phyloP scores from a whole-genome alignment of 352 stramenopile genomes.

The Pythium vanterpoolii region DNA sequence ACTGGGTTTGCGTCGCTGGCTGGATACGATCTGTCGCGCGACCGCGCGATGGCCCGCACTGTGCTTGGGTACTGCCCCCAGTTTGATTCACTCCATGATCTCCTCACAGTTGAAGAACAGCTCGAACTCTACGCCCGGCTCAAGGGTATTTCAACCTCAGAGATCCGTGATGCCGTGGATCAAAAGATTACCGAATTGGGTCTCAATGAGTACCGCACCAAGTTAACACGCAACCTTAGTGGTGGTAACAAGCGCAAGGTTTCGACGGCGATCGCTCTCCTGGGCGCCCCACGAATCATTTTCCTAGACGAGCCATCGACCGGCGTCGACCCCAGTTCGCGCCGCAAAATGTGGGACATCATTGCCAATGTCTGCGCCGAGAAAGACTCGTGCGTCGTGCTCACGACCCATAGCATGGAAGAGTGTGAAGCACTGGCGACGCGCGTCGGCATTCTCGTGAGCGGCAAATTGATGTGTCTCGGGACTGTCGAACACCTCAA shows the following conservation, averaged over 20 bases:
- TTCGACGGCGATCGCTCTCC: slow-evolving; percentile 91
- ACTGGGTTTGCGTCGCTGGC: slow-evolving; percentile 53
- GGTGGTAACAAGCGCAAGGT: slow-evolving; percentile 96
- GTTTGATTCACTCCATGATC: slow-evolving; percentile 92
- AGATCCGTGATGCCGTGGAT: slow-evolving; percentile 27
- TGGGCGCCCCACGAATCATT: slow-evolving; percentile 91
- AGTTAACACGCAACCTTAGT: slow-evolving; percentile 40
- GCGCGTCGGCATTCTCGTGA: slow-evolving; percentile 35
- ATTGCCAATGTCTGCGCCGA: slow-evolving; percentile 57
- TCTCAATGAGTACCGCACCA: slow-evolving; percentile 45
- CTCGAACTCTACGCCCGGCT: slow-evolving; percentile 87
- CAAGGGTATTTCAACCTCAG: slow-evolving; percentile 61
- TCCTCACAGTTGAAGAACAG: slow-evolving; percentile 91
- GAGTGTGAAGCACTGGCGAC: slow-evolving; percentile 37
- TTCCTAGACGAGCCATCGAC: slow-evolving; percentile 96
- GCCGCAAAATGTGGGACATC: slow-evolving; percentile 92
- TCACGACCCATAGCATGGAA: slow-evolving; percentile 41
- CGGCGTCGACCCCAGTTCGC: slow-evolving; percentile 90
- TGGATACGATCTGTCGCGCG: slow-evolving; percentile 65
- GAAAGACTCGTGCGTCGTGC: slow-evolving; percentile 24
- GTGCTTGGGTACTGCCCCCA: slow-evolving; percentile 91
- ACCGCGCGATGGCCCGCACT: slow-evolving; percentile 27
- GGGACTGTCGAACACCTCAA: slow-evolving; percentile 87
- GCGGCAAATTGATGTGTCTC: slow-evolving; percentile 35
- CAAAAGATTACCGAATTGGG: slow-evolving; percentile 59